A percentile compares a stretch with the other conserved stretches of the same genome.
These are phyloP conservation scores for Oryza glaberrima DNA, from an alignment of 176 grass and related monocot species.

Conservation along the genomic window DNA sequence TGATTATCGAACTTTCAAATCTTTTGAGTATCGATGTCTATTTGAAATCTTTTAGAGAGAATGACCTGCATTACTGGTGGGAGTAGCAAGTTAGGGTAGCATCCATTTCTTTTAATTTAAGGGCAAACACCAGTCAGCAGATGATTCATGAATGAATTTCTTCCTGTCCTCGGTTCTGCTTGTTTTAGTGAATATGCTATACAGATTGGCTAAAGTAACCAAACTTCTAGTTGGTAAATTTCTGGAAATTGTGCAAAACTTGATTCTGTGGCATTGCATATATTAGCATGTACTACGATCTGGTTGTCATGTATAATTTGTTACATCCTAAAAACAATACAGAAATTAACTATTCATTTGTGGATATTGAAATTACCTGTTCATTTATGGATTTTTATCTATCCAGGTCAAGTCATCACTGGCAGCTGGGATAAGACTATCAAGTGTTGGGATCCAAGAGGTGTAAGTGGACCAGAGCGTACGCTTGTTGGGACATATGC, in stretches of 20 bases:
- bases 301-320: too few relatives aligned
- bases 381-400: slow-evolving; percentile 23
- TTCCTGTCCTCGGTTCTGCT: background rate
- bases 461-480: slow-evolving; percentile 66
- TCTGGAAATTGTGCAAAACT: background rate
- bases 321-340: too few relatives aligned
- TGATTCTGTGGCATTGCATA: too few relatives aligned
- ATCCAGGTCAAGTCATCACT: slow-evolving; percentile 88
- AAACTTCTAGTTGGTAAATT: slow-evolving; percentile 3
- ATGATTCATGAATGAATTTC: background rate
- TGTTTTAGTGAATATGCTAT: background rate
- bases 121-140: background rate
- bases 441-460: slow-evolving; percentile 97
- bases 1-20: too few relatives aligned
- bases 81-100: background rate
- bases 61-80: background rate
- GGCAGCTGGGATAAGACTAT: slow-evolving; percentile 99
- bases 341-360: too few relatives aligned
- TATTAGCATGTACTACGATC: too few relatives aligned
- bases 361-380: too few relatives aligned
- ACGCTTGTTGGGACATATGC: slow-evolving; percentile 80
- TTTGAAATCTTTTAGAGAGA: background rate
- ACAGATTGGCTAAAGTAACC: background rate
- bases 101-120: slow-evolving; percentile 22
- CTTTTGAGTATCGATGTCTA: too few relatives aligned